phyloP scores from a whole-genome alignment of 495 filamentous ascomycete species.

The Aspergillus asperescens region DNA sequence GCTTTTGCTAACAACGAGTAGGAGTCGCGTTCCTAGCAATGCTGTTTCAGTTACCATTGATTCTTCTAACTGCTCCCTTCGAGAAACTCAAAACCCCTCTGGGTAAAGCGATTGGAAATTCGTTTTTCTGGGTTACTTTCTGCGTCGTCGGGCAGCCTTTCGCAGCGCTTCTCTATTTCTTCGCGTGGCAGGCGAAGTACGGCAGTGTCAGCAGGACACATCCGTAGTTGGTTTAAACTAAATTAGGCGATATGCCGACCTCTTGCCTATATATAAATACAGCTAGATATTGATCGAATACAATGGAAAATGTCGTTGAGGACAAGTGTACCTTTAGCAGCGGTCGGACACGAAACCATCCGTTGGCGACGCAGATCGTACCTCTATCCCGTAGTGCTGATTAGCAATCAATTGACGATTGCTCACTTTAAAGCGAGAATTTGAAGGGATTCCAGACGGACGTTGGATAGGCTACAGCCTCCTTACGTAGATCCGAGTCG shows the following conservation, averaged over 20 bases:
- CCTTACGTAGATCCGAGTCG: too few species aligned
- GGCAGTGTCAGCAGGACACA: slow-evolving; percentile 57
- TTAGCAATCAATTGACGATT: not conserved
- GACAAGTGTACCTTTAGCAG: not conserved
- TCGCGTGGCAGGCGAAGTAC: slow-evolving; percentile 98
- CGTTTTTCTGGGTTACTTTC: slow-evolving; percentile 93
- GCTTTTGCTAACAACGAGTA: slow-evolving; percentile 25
- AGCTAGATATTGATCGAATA: not conserved
- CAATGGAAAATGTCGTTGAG: not conserved
- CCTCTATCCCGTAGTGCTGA: not conserved
- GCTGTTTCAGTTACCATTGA: slow-evolving; percentile 86
- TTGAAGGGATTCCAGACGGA: too few species aligned
- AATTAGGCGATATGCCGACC: not conserved
- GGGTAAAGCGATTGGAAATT: slow-evolving; percentile 77
- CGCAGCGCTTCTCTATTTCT: slow-evolving; percentile 87
- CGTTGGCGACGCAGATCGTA: too few species aligned
- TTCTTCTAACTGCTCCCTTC: slow-evolving; percentile 69
- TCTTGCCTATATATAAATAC: not conserved
- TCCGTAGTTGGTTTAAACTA: not conserved
- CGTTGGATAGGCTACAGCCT: too few species aligned
- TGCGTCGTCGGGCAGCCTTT: slow-evolving; percentile 91
- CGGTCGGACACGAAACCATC: not conserved
- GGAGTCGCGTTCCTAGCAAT: slow-evolving; percentile 91
- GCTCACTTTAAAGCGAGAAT: not conserved
- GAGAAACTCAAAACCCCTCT: slow-evolving; percentile 70